Evolutionary conservation across 164 flowering plant species (phyloP).

Genomic region (Vitis riparia): DNA sequence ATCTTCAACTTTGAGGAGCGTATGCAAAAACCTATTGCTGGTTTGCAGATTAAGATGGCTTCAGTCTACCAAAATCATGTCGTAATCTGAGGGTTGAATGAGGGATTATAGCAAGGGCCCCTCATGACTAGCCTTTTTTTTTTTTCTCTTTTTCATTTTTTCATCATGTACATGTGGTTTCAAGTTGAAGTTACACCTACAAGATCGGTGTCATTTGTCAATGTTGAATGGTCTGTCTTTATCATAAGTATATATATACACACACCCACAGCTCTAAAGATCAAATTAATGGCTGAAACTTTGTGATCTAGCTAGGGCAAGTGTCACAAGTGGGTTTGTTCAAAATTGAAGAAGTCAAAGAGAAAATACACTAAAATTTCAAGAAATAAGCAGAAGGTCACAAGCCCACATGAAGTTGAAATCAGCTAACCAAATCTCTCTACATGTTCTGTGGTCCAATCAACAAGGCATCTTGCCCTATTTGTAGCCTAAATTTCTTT

Average conservation of each 20-base stretch:
- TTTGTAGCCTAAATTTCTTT: not conserved
- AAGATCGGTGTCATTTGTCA: not conserved
- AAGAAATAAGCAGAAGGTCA: not conserved
- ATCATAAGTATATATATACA: not conserved
- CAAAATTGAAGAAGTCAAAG: too few species aligned
- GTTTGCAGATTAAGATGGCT: too few species aligned
- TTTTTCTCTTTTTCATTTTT: not conserved
- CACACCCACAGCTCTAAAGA: not conserved
- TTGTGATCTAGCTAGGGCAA: not conserved
- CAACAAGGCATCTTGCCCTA: not conserved
- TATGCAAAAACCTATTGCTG: too few species aligned
- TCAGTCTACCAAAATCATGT: too few species aligned
- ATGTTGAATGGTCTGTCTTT: not conserved
- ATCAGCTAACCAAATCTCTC: not conserved
- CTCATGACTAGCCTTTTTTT: too few species aligned
- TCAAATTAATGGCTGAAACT: not conserved
- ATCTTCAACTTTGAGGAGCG: too few species aligned
- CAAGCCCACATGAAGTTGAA: not conserved
- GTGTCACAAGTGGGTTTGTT: not conserved
- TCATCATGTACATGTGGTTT: not conserved
- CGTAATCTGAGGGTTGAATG: too few species aligned
- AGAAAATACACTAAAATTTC: not conserved
- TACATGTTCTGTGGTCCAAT: not conserved
- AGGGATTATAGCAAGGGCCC: too few species aligned
- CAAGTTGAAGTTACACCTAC: not conserved